These are phyloP conservation scores for Fusarium pseudocircinatum DNA, from an alignment of 2,329 filamentous ascomycete species.

Conservation along the genomic window DNA sequence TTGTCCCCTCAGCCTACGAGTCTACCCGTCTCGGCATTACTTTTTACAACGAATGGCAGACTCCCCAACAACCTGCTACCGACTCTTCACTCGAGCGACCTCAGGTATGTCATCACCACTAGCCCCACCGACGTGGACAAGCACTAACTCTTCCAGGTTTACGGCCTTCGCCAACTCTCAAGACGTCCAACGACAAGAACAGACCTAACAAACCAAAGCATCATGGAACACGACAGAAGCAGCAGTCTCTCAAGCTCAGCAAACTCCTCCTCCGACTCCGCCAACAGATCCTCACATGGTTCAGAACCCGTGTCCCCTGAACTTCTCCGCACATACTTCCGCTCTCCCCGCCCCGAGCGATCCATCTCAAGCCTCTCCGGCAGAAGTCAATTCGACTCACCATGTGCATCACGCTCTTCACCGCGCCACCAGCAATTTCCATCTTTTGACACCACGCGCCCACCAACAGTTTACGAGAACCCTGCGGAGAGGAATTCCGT, in stretches of 20 bases:
- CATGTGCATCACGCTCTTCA: background rate
- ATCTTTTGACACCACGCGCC: background rate
- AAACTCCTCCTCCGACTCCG: background rate
- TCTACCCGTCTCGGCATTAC: slow-evolving; percentile 1
- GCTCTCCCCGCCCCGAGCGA: slow-evolving; percentile 23
- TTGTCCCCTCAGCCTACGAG: slow-evolving; percentile 25
- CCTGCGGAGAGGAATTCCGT: background rate
- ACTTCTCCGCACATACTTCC: slow-evolving; percentile 34
- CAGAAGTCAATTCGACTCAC: slow-evolving; percentile 6
- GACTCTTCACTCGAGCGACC: slow-evolving; percentile 12
- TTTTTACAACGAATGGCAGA: background rate
- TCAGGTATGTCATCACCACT: slow-evolving; percentile 14
- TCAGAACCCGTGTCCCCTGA: slow-evolving; percentile 15
- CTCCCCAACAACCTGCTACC: background rate
- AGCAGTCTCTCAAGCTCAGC: slow-evolving; percentile 5
- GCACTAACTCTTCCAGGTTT: slow-evolving; percentile 60
- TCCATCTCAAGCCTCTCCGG: slow-evolving; percentile 1
- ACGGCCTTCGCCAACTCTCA: slow-evolving; percentile 43
- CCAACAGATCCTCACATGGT: background rate
- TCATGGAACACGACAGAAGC: background rate
- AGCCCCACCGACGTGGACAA: fast-evolving
- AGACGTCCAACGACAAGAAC: slow-evolving; percentile 38
- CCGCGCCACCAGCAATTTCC: background rate
- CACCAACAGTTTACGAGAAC: background rate
- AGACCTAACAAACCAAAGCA: slow-evolving; percentile 14